Percentiles rank a stretch among this genome's conserved stretches.
phyloP scores from a whole-genome alignment of 768 basidiomycete species.

The Agrocybe praecox region DNA sequence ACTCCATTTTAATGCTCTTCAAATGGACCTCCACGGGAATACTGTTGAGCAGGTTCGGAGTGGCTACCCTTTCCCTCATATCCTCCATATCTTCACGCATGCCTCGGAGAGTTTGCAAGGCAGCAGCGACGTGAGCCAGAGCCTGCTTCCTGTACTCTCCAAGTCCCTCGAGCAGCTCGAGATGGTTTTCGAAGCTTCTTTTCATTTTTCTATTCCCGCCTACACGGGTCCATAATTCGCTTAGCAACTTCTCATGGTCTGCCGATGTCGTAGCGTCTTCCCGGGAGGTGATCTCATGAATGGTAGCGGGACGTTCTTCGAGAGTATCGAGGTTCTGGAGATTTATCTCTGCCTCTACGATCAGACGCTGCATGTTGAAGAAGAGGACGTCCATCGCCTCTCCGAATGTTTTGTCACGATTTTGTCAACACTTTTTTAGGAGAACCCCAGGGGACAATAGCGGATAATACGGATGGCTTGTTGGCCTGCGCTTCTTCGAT shows the following conservation, averaged over 20 bases:
- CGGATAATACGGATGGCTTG: constrained; percentile 31
- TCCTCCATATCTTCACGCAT: constrained; percentile 81
- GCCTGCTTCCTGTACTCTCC: constrained; percentile 63
- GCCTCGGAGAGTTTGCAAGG: constrained; percentile 58
- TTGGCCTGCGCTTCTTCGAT: constrained; percentile 49
- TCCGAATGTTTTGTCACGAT: constrained; percentile 57
- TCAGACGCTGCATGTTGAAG: constrained; percentile 50
- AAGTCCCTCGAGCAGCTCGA: constrained; percentile 55
- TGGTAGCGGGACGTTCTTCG: constrained; percentile 56
- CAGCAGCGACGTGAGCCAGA: constrained; percentile 63
- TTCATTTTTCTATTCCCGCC: constrained; percentile 60
- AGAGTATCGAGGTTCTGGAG: constrained; percentile 58
- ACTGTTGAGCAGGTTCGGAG: constrained; percentile 57
- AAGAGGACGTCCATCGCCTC: constrained; percentile 66
- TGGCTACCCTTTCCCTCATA: constrained; percentile 69
- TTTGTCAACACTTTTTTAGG: constrained; percentile 36
- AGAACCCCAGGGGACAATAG: constrained; percentile 42
- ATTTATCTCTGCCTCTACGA: constrained; percentile 68
- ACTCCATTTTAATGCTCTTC: constrained; percentile 65
- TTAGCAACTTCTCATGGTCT: constrained; percentile 57
- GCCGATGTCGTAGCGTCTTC: constrained; percentile 51
- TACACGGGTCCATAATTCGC: constrained; percentile 68
- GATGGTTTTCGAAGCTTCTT: constrained; percentile 52
- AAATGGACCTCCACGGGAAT: constrained; percentile 77
- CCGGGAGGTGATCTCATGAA: constrained; percentile 61